Conservation (phyloP, 805 yeast species). For the Ogataea paradorogensis region DNA sequence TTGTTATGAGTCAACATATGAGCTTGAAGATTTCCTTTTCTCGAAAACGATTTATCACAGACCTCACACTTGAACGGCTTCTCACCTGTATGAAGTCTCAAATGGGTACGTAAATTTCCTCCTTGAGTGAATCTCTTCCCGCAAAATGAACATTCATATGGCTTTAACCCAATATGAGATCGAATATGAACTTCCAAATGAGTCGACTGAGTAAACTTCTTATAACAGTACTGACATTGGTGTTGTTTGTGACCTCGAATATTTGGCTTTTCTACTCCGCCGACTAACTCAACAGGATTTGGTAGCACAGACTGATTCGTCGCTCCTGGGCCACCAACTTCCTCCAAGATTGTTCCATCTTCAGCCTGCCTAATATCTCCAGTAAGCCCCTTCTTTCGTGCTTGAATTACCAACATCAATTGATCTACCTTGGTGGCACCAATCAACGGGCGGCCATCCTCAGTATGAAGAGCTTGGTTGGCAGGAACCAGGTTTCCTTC, state of each 20-base stretch:
- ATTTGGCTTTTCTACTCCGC: constrained; percentile 72
- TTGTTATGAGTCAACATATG: constrained; percentile 81
- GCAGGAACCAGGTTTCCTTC: constrained; percentile 39
- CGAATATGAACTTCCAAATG: constrained; percentile 87
- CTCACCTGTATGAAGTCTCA: constrained; percentile 86
- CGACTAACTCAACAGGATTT: constrained; percentile 63
- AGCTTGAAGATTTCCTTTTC: constrained; percentile 90
- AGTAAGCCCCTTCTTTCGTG: constrained; percentile 74
- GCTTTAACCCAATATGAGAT: constrained; percentile 83
- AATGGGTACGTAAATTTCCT: constrained; percentile 83
- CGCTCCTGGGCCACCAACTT: constrained; percentile 21
- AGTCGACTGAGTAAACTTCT: constrained; percentile 83
- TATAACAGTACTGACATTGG: constrained; percentile 74
- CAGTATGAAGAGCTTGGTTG: constrained; percentile 45
- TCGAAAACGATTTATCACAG: constrained; percentile 75
- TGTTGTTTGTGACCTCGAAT: constrained; percentile 48
- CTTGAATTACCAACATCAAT: constrained; percentile 86
- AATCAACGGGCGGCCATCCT: constrained; percentile 65
- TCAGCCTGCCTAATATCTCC: constrained; percentile 59
- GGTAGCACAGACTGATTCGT: constrained; percentile 44
- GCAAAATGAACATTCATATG: constrained; percentile 76
- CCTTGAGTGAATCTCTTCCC: constrained; percentile 85
- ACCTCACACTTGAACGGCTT: constrained; percentile 80
- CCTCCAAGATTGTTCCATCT: constrained; percentile 67
- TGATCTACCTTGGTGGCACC: constrained; percentile 92